Base-by-base conservation (phyloP, 1,139 yeast genomes). In the Lodderomyces oxycetoniae region DNA sequence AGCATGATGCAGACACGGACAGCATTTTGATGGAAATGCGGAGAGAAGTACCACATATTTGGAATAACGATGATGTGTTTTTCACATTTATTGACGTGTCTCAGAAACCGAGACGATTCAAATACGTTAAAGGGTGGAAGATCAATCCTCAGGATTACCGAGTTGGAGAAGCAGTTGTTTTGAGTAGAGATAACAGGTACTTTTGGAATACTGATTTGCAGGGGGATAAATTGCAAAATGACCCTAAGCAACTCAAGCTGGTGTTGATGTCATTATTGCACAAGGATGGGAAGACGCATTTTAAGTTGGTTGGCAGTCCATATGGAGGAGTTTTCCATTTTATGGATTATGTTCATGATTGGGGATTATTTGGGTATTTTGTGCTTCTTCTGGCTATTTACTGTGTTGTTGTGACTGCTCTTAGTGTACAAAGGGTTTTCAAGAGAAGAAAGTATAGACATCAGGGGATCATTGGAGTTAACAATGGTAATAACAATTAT, bases 41-140 rank as follows among this genome's bases (percentile, higher is more conserved):
- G 33, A 49, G 60, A 32, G 71, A 67, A 44, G 62, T 82, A 22
- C 63, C 70, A 4, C 73, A 73, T 50, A 50, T 61, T 28, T 68
- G 62, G 39, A 59, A 53, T 45, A 60, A 63, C 25, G 63, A 71
- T 41, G 67, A 67, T 19, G 64, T 74, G 2, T 51, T 70, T 11
- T 62, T 74, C 34, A 71, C 77, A 1, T 79, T 66, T 44, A 44
- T 79, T 11, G 86, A 82, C 49, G 39, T 75, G n/a, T 51, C 65
- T 1, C n/a, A n/a, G n/a, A 57, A 61, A 19, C 48, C 63, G 27
- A 47, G 56, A 1, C 45, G 53, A 2, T 44, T 67, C 7, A 51
- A 74, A 8, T 40, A 50, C 2, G 45, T 53, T 2, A 41, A 57
- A 10, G 76, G 75, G 0, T 67, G 80, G 71, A 61, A 63, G 11